Evolutionary conservation across 805 yeast genomes (phyloP).

Genomic region (Yarrowia porcina): DNA sequence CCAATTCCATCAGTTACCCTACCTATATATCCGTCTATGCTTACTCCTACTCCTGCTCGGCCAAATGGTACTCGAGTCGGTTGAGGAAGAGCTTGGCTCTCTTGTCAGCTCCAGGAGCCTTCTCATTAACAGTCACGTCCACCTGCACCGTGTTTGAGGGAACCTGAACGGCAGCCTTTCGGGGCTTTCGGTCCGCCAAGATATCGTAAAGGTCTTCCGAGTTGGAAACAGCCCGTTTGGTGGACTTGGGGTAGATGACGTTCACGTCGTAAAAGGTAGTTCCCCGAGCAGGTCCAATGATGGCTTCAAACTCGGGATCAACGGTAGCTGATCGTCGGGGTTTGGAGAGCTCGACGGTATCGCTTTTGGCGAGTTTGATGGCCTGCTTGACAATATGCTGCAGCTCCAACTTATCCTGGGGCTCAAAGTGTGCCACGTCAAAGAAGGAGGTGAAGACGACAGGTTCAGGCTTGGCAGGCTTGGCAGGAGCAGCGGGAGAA

Average conservation of each 20-base stretch:
- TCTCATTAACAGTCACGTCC: constrained; percentile 39
- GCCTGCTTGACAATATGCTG: constrained; percentile 45
- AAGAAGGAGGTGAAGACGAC: constrained; percentile 26
- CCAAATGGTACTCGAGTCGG: constrained; percentile 35
- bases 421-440: constrained; percentile 29
- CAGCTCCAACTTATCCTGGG: constrained; percentile 34
- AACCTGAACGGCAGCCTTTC: constrained; percentile 32
- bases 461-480: constrained; percentile 27
- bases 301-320: constrained; percentile 59
- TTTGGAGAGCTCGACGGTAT: constrained; percentile 33
- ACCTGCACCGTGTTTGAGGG: constrained; percentile 28
- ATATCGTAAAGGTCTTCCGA: constrained; percentile 37
- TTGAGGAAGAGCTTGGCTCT: constrained; percentile 44
- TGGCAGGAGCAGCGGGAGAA: constrained; percentile 29
- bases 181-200: constrained; percentile 31
- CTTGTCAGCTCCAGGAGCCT: constrained; percentile 39
- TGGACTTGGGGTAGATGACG: constrained; percentile 36
- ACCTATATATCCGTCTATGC: background rate
- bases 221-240: constrained; percentile 28
- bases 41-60: constrained; percentile 26
- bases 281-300: constrained; percentile 46
- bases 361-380: constrained; percentile 43
- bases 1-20: too few species aligned
- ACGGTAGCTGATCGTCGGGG: constrained; percentile 43
- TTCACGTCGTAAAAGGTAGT: constrained; percentile 39